Evolutionary conservation across 768 basidiomycete genomes (phyloP).

Genomic region (Ramaria rubella): DNA sequence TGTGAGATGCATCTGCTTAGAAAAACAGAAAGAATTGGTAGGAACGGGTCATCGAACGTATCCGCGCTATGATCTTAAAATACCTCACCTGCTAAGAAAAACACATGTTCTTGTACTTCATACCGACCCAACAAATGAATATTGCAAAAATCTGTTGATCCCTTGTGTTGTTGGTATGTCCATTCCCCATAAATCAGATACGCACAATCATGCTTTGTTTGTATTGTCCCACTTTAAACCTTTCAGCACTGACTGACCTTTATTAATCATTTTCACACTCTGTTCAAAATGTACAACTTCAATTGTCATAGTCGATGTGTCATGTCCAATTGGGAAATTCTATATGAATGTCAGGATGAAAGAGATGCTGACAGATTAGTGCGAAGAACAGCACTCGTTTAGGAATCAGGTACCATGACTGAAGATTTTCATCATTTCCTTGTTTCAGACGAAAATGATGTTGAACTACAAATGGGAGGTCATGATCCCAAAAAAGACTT

Average conservation of each 20-base stretch:
- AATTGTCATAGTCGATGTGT: not conserved
- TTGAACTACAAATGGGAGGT: not conserved
- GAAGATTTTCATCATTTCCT: not conserved
- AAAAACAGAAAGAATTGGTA: not conserved
- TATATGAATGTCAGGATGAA: conserved; percentile 16
- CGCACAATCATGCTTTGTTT: not conserved
- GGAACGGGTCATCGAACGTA: too few relatives aligned
- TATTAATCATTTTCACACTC: not conserved
- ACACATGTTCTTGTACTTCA: not conserved
- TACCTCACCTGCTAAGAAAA: not conserved
- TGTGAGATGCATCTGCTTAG: not conserved
- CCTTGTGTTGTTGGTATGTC: not conserved
- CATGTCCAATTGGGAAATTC: conserved; percentile 9
- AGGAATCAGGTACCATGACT: not conserved
- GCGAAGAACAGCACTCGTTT: not conserved
- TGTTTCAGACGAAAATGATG: not conserved
- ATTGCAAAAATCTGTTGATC: not conserved
- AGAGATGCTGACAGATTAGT: conserved; percentile 13
- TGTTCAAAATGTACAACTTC: not conserved
- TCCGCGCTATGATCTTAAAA: not conserved
- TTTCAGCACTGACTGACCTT: not conserved
- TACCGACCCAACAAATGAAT: not conserved
- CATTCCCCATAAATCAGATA: not conserved
- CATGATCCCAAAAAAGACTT: not conserved
- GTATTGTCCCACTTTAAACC: not conserved